Conservation (phyloP, 257 asterid species). For the Gynochthodes officinalis region DNA sequence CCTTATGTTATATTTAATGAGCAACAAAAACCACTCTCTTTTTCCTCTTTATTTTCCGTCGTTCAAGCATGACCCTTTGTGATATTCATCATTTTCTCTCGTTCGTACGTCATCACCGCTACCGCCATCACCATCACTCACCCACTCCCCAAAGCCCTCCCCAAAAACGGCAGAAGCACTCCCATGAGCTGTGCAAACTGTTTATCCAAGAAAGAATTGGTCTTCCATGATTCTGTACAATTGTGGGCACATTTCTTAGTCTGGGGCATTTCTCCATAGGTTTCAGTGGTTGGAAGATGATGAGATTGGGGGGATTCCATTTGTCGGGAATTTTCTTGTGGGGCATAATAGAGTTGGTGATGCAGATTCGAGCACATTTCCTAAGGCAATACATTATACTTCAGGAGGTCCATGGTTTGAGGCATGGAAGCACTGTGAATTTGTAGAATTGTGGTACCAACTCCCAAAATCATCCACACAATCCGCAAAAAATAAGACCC, state of each 20-base stretch:
- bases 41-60: no score
- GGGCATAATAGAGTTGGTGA: constrained; percentile 70
- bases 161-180: no score
- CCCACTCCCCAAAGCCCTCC: no score
- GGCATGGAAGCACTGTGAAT: constrained; percentile 84
- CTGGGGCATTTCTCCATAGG: constrained; percentile 79
- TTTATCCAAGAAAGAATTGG: constrained; percentile 91
- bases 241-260: constrained; percentile 67
- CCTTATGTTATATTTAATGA: no score
- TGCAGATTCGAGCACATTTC: constrained; percentile 49
- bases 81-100: no score
- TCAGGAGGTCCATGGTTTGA: constrained; percentile 94
- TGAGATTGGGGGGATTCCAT: constrained; percentile 79
- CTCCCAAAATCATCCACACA: no score
- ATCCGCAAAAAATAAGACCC: no score
- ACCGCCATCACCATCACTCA: no score
- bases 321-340: constrained; percentile 80
- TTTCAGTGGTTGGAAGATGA: constrained; percentile 72
- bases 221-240: constrained; percentile 87
- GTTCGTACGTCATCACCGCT: no score
- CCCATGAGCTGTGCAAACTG: constrained; percentile 73
- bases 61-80: no score
- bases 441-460: constrained; percentile 81
- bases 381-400: constrained; percentile 75
- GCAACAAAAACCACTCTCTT: no score